phyloP scores from a whole-genome alignment of 352 stramenopile species.

The Saprolegnia parasitica region DNA sequence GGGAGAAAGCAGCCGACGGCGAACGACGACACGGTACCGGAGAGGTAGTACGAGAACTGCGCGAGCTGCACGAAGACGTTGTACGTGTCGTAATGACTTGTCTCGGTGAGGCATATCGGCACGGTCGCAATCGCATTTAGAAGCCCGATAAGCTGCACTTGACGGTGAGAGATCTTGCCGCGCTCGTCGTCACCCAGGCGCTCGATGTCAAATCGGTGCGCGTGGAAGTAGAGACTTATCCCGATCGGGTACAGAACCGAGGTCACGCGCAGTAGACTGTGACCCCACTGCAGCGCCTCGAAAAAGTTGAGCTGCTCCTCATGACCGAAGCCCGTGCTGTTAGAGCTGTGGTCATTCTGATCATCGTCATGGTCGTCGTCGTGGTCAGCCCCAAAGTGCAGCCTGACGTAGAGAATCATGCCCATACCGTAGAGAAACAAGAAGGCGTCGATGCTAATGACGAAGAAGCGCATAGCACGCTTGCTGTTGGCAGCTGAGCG shows the following conservation, averaged over 20 bases:
- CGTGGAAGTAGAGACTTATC: neutral
- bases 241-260: neutral
- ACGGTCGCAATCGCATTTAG: too few relatives aligned
- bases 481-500: conserved; percentile 1
- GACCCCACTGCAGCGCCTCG: neutral
- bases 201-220: neutral
- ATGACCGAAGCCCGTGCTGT: neutral
- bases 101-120: conserved; percentile 5
- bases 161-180: too few relatives aligned
- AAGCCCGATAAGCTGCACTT: too few relatives aligned
- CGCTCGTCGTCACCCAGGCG: neutral
- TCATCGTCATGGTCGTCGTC: neutral
- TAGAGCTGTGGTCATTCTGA: neutral
- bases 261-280: neutral
- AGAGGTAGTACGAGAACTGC: conserved; percentile 9
- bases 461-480: neutral
- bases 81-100: neutral
- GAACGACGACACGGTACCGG: neutral
- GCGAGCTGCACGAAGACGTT: conserved; percentile 11
- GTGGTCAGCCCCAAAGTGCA: neutral
- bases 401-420: neutral
- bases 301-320: neutral
- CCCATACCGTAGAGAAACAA: neutral
- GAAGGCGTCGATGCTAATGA: neutral
- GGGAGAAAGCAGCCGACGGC: conserved; percentile 2